These are phyloP conservation scores for Escallonia herrerae DNA, from an alignment of 129 eudicot genomes.

Conservation along the genomic window DNA sequence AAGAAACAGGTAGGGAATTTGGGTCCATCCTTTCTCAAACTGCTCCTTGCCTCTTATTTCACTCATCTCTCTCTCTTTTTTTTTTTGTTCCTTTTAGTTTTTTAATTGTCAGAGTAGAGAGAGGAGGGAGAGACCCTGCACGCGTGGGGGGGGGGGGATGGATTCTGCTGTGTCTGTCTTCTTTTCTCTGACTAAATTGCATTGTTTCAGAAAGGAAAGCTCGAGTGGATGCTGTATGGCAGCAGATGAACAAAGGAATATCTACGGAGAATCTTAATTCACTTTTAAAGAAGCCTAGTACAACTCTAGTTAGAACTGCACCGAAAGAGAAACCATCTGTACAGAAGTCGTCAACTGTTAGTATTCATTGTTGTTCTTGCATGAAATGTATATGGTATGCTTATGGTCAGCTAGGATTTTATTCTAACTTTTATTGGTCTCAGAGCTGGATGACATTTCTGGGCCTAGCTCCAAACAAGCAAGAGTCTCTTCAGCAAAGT, in stretches of 20 bases:
- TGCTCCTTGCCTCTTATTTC: neutral
- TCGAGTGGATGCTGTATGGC: slow-evolving; percentile 85
- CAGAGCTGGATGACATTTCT: slow-evolving; percentile 89
- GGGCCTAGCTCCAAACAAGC: slow-evolving; percentile 64
- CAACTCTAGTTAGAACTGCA: slow-evolving; percentile 32
- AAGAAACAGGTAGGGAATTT: slow-evolving; percentile 19
- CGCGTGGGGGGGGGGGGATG: no score
- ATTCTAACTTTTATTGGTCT: neutral
- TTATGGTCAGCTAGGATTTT: neutral
- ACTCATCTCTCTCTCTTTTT: neutral
- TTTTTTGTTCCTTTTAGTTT: no score
- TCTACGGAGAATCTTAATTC: slow-evolving; percentile 63
- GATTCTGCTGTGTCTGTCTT: neutral
- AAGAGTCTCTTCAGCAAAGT: slow-evolving; percentile 17
- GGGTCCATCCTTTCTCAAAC: neutral
- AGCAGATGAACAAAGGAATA: slow-evolving; percentile 93
- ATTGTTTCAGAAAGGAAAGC: slow-evolving; percentile 54
- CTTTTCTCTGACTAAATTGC: neutral
- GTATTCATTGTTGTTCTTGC: slow-evolving; percentile 3
- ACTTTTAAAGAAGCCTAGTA: slow-evolving; percentile 35
- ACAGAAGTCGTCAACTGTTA: slow-evolving; percentile 41
- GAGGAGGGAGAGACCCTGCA: no score
- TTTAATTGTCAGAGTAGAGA: neutral
- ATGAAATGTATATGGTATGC: neutral
- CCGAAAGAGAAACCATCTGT: slow-evolving; percentile 37